These are phyloP conservation scores for Clonostachys chloroleuca DNA, from an alignment of 2,329 filamentous ascomycete genomes.

Conservation along the genomic window DNA sequence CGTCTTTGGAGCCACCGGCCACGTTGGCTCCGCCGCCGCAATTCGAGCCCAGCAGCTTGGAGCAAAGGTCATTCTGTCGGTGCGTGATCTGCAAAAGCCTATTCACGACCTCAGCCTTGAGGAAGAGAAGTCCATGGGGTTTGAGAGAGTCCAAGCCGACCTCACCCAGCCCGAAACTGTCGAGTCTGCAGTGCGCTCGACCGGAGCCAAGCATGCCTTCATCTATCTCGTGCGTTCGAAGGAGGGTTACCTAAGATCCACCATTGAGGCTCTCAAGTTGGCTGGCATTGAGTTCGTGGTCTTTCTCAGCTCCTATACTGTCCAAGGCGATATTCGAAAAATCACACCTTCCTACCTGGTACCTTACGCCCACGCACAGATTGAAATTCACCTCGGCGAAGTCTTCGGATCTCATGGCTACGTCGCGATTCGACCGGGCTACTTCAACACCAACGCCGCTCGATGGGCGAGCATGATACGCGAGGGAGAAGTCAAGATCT, in stretches of 20 bases:
- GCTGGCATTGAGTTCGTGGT: conserved; percentile 37
- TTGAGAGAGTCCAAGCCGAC: conserved; percentile 35
- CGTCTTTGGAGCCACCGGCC: no score
- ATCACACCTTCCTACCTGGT: no score
- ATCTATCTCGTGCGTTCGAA: conserved; percentile 30
- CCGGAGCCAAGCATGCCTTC: conserved; percentile 40
- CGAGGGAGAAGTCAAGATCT: no score
- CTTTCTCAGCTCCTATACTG: conserved; percentile 29
- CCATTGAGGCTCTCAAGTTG: conserved; percentile 33
- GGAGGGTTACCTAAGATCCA: conserved; percentile 29
- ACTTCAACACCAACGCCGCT: no score
- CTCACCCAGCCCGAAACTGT: conserved; percentile 33
- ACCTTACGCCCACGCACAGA: no score
- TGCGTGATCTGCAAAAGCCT: background rate
- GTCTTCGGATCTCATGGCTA: no score
- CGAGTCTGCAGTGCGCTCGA: conserved; percentile 26
- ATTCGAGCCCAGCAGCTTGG: no score
- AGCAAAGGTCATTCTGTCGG: background rate
- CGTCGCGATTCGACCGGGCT: no score
- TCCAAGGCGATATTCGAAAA: background rate
- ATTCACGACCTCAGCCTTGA: conserved; percentile 1
- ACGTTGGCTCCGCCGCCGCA: no score
- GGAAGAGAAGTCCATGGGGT: conserved; percentile 19
- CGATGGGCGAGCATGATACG: no score
- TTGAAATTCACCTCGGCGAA: no score